Base-by-base conservation (phyloP, 2,329 filamentous ascomycete genomes). In the Phialemonium atrogriseum region DNA sequence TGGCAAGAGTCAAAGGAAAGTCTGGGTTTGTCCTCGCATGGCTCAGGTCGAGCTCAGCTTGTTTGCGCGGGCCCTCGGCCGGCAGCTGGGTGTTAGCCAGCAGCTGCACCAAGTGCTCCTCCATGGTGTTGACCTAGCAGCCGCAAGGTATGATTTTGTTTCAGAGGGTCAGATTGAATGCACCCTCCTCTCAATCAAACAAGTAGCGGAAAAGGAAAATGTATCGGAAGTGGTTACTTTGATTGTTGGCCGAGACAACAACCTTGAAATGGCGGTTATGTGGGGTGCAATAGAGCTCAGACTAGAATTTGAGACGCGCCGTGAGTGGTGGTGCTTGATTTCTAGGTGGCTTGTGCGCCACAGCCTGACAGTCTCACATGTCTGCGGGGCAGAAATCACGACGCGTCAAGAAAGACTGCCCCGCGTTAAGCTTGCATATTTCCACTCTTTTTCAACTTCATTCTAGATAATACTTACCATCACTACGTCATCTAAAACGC, bases 61-160 rank as follows among this genome's bases (percentile, higher is more conserved):
- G 77, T 55, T 84, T 87, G 57, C 89, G 81, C 35, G 82, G 79
- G 34, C 64, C 77, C 56, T 89, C 80, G 37, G 79, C 75, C 38
- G 83, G 51, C 42, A 80, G 79, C 64, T 94, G 86, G 30, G 88
- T 94, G 60, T 87, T 85, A 50, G 81, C 77, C 43, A 98, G 79
- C 56, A 96, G 73, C 59, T 80, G 79, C 48, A 91, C 79, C 58
- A 98, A 77, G 68, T 94, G 80, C 63, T 93, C 81, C 73, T 94
- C 88, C 87, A 94, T 94, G 49, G 51, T 62, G n/a, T n/a, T n/a
- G n/a, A n/a, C n/a, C n/a, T n/a, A n/a, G n/a, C n/a, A n/a, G n/a
- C n/a, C n/a, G n/a, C n/a, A n/a, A n/a, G n/a, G n/a, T n/a, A n/a
- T n/a, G n/a, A n/a, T n/a, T n/a, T n/a, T n/a, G n/a, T n/a, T n/a